Percentiles rank a stretch among this genome's conserved stretches.
Evolutionary conservation across 257 asterid genomes (phyloP).

Genomic region (Hygrophila difformis): DNA sequence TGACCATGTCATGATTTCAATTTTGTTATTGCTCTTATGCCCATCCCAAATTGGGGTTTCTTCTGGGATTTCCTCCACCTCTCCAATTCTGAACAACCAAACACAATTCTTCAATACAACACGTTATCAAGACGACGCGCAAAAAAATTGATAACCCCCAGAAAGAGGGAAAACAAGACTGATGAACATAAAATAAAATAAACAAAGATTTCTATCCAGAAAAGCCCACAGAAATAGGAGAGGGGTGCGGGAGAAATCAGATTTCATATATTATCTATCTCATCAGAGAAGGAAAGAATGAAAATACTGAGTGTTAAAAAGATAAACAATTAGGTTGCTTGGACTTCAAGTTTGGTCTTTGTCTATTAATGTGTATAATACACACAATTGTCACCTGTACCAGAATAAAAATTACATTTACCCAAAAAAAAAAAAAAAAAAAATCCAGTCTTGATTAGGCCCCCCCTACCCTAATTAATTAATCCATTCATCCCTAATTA

Average conservation of each 20-base stretch:
- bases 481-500: too few species aligned
- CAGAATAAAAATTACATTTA: conserved; percentile 1
- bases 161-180: too few species aligned
- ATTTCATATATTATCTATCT: too few species aligned
- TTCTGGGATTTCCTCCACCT: conserved; percentile 16
- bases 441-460: too few species aligned
- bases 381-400: conserved; percentile 16
- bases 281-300: conserved; percentile 25
- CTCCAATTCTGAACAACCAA: conserved; percentile 2
- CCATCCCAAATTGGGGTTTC: conserved; percentile 37
- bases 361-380: background rate
- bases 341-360: conserved; percentile 67
- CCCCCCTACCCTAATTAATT: too few species aligned
- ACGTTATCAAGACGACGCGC: too few species aligned
- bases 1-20: conserved; percentile 47
- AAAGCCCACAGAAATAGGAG: too few species aligned
- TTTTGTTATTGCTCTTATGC: conserved; percentile 23
- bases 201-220: too few species aligned
- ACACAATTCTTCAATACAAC: background rate
- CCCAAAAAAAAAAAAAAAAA: too few species aligned
- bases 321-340: conserved; percentile 54
- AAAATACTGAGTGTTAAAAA: background rate
- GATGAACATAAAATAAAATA: too few species aligned
- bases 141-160: too few species aligned
- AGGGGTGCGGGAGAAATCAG: too few species aligned